Evolutionary conservation across 2,329 filamentous ascomycete genomes (phyloP).

Genomic region (Claviceps sp.): DNA sequence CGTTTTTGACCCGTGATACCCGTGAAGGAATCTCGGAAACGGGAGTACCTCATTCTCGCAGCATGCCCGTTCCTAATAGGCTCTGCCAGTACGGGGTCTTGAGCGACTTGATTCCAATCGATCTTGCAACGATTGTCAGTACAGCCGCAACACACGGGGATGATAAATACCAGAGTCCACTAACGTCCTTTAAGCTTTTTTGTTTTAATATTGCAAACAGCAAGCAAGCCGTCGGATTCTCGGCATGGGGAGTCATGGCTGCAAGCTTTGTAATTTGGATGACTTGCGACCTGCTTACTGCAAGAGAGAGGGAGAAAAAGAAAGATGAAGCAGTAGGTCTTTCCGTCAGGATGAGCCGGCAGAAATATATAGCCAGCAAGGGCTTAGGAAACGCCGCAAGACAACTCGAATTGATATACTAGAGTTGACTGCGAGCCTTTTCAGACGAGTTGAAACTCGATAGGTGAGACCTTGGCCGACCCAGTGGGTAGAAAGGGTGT

Average conservation of each 20-base stretch:
- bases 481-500: neutral
- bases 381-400: neutral
- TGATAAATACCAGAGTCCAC: constrained; percentile 13
- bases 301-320: too few species aligned
- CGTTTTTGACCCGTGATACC: constrained; percentile 35
- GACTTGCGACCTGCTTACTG: neutral
- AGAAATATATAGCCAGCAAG: neutral
- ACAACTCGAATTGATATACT: neutral
- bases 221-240: constrained; percentile 44
- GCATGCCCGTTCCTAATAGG: constrained; percentile 47
- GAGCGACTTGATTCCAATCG: constrained; percentile 44
- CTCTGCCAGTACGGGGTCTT: constrained; percentile 38
- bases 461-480: neutral
- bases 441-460: neutral
- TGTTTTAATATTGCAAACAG: constrained; percentile 47
- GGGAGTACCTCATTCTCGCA: constrained; percentile 45
- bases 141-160: neutral
- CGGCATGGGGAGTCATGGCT: constrained; percentile 38
- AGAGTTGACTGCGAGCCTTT: neutral
- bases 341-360: neutral
- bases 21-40: constrained; percentile 34
- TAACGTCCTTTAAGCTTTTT: constrained; percentile 47
- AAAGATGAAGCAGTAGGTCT: neutral
- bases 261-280: neutral
- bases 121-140: constrained; percentile 26